phyloP scores from a whole-genome alignment of 352 stramenopile genomes.

The Phytopythium aichiense region DNA sequence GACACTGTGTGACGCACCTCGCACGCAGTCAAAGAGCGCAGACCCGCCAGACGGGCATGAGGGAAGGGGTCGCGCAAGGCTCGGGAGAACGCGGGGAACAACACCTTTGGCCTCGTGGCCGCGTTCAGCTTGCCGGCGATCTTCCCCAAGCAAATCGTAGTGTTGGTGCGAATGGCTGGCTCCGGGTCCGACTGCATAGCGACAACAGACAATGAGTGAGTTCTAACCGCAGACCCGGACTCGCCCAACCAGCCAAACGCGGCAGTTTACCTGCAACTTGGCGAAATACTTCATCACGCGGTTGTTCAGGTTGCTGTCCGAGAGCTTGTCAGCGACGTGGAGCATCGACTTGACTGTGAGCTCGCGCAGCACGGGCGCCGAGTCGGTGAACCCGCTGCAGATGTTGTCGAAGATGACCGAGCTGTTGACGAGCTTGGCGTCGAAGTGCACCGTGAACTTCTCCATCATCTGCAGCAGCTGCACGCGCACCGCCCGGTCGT shows the following conservation, averaged over 20 bases:
- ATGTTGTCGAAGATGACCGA: constrained; percentile 89
- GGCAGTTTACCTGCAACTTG: constrained; percentile 71
- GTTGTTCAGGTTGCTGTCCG: constrained; percentile 88
- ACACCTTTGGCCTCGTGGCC: constrained; percentile 80
- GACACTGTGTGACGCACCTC: constrained; percentile 36
- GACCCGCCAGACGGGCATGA: constrained; percentile 80
- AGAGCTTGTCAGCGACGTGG: constrained; percentile 88
- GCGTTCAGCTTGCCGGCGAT: constrained; percentile 87
- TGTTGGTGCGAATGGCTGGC: constrained; percentile 91
- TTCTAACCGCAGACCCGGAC: not conserved
- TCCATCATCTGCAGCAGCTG: constrained; percentile 92
- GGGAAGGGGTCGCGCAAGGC: constrained; percentile 87
- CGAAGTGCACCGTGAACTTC: constrained; percentile 84
- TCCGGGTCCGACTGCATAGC: constrained; percentile 70
- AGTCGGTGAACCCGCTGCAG: constrained; percentile 90
- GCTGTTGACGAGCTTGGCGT: constrained; percentile 90
- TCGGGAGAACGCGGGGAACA: constrained; percentile 85
- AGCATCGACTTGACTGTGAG: constrained; percentile 92
- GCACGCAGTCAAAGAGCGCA: constrained; percentile 77
- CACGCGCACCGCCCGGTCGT: constrained; percentile 87
- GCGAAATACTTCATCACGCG: constrained; percentile 92
- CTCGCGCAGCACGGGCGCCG: constrained; percentile 82
- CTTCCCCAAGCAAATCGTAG: constrained; percentile 90
- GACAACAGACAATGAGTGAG: constrained; percentile 2
- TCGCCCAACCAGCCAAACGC: not conserved